Conservation (phyloP, 2,329 filamentous ascomycete genomes). For the Neofusicoccum parvum region DNA sequence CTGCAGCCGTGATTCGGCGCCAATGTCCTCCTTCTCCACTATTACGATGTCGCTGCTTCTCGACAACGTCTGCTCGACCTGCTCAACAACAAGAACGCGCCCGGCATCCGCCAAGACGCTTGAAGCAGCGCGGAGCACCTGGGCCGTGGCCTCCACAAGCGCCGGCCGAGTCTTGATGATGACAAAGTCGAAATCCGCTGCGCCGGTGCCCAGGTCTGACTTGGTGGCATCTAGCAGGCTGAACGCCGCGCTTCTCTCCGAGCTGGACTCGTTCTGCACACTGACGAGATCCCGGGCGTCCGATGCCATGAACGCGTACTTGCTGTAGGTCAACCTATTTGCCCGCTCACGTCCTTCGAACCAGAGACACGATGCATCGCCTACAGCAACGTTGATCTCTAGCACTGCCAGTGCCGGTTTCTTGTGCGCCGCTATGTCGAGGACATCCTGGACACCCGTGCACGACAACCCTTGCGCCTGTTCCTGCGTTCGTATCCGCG, state of each 20-base stretch:
- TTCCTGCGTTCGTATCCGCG: conserved; percentile 14
- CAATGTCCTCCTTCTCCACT: background rate
- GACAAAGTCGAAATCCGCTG: background rate
- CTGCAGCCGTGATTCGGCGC: background rate
- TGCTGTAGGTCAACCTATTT: background rate
- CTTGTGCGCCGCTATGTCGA: conserved; percentile 42
- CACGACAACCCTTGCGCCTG: background rate
- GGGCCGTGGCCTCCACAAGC: background rate
- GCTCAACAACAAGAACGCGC: background rate
- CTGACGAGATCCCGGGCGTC: background rate
- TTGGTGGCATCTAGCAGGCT: conserved; percentile 31
- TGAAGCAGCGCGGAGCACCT: background rate
- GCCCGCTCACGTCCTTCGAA: background rate
- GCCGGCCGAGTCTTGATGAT: background rate
- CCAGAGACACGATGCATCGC: conserved; percentile 22
- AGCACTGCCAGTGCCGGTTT: conserved; percentile 38
- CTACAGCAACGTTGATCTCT: conserved; percentile 33
- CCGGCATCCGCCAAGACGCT: background rate
- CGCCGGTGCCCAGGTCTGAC: conserved; percentile 21
- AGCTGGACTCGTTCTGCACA: background rate
- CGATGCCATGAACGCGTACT: background rate
- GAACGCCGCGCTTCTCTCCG: conserved; percentile 22
- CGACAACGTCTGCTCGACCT: background rate
- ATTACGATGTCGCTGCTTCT: background rate
- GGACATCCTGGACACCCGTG: conserved; percentile 23